Base-by-base conservation (phyloP, 805 yeast genomes). In the Wickerhamiella alocasiicola region DNA sequence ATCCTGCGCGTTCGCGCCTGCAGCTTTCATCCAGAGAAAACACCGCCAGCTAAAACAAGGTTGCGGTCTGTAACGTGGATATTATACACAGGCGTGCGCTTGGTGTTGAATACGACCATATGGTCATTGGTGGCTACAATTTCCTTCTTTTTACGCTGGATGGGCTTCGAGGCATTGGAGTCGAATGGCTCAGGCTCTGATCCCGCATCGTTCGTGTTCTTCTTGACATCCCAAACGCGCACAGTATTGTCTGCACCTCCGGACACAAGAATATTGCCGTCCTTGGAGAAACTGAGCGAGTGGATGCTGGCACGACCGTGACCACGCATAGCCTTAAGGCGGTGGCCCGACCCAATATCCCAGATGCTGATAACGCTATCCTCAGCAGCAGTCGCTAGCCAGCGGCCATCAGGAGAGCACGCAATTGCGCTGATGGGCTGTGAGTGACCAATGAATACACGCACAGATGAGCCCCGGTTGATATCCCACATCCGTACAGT, bases 401-500 rank as follows among this genome's bases (percentile, higher is more conserved):
- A 82, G 55, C 96, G 70, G 3, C 99, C 99, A 64, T 91, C 96
- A 0, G 97, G 97, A 1, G 95, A 80, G 6, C 84, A 94, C 0
- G 94, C 85, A 49, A 83, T 64, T 15, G 85, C 71, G 47, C 82
- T 80, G 17, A 91, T 73, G 1, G 96, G 80, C n/a, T 87, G 85
- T 2, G 85, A 74, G 54, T 87, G 96, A 1, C 95, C 96, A 59
- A 84, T 74, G 59, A 91, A 88, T 7, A 91, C 76, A 47, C 99
- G 72, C 21, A 87, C 96, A 30, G 93, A 76, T 48, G 76, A 78
- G 29, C 98, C 99, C 31, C 77, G 72, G 27, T 77, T 73, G 19
- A 91, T 76, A 59, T 91, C 98, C 99, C 99, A 91, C 96, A 91
- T 87, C 48, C 98, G 71, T 55, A 93, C 80, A 0, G 97, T 84